phyloP scores from a whole-genome alignment of 2,329 filamentous ascomycete genomes.

The Drechslera avenae region DNA sequence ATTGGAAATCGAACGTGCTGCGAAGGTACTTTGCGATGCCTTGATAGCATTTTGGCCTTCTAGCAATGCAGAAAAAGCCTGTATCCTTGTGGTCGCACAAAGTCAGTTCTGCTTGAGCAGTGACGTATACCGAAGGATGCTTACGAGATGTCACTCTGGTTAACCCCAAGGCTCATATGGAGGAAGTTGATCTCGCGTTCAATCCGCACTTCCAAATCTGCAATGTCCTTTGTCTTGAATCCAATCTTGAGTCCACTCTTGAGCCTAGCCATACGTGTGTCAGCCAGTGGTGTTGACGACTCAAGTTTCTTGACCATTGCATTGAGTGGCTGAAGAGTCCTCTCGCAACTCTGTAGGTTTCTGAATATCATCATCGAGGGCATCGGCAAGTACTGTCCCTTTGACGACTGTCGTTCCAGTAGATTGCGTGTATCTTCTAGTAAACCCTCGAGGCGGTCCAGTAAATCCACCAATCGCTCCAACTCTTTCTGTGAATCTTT shows the following conservation, averaged over 20 bases:
- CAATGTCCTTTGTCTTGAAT: constrained; percentile 17
- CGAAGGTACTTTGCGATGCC: not conserved
- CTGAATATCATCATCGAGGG: constrained; percentile 18
- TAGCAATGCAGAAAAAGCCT: not conserved
- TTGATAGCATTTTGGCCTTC: not conserved
- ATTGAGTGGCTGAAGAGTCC: constrained; percentile 8
- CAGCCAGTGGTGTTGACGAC: not conserved
- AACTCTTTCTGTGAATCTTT: constrained; percentile 23
- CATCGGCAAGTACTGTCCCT: constrained; percentile 11
- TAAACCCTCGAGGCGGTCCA: constrained; percentile 12
- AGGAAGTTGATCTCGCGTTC: constrained; percentile 13
- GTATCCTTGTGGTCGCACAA: not conserved
- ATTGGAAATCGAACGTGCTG: not conserved
- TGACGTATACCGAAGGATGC: not conserved
- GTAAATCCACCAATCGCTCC: constrained; percentile 6
- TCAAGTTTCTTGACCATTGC: not conserved
- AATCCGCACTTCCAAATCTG: constrained; percentile 10
- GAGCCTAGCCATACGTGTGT: not conserved
- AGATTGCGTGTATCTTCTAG: constrained; percentile 9
- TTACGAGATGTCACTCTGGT: constrained; percentile 16
- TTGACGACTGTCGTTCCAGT: constrained; percentile 6
- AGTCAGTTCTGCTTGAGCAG: not conserved
- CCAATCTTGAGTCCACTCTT: constrained; percentile 11
- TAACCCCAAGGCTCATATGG: constrained; percentile 5
- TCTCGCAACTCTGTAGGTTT: constrained; percentile 16